Conservation (phyloP, 129 eudicot species). For the Calendula officinalis region DNA sequence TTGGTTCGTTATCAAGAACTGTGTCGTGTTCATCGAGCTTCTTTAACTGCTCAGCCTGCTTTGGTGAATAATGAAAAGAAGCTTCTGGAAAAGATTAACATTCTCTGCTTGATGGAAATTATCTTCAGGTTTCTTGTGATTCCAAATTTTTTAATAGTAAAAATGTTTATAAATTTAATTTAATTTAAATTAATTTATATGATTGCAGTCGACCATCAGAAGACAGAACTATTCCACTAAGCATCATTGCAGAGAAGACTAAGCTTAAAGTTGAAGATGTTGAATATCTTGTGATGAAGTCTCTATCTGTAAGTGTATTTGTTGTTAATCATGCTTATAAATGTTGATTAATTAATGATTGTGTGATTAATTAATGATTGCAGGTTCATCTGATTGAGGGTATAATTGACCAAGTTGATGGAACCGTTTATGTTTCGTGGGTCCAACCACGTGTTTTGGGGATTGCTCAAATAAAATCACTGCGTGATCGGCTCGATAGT, state of each 20-base stretch:
- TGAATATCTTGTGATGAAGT: slow-evolving; percentile 84
- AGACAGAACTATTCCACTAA: slow-evolving; percentile 75
- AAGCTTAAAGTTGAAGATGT: slow-evolving; percentile 74
- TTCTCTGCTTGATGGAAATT: slow-evolving; percentile 88
- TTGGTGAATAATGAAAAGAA: slow-evolving; percentile 71
- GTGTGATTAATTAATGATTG: neutral
- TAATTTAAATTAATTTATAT: slow-evolving; percentile 1
- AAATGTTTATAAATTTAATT: neutral
- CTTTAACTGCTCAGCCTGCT: slow-evolving; percentile 71
- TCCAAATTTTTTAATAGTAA: neutral
- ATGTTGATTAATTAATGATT: neutral
- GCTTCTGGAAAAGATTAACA: slow-evolving; percentile 81
- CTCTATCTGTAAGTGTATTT: slow-evolving; percentile 70
- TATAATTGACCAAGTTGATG: slow-evolving; percentile 89
- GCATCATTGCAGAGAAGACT: slow-evolving; percentile 73
- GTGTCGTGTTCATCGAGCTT: slow-evolving; percentile 65
- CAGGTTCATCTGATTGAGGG: slow-evolving; percentile 97
- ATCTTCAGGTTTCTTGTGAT: slow-evolving; percentile 56
- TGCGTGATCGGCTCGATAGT: slow-evolving; percentile 78
- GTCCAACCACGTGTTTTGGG: slow-evolving; percentile 96
- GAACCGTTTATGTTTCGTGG: slow-evolving; percentile 89
- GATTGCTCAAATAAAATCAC: slow-evolving; percentile 68
- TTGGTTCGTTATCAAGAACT: slow-evolving; percentile 71
- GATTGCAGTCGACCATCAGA: slow-evolving; percentile 81
- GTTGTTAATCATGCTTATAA: neutral